These are phyloP conservation scores for Dryas drummondii DNA, from an alignment of 306 rosid species.

Conservation along the genomic window DNA sequence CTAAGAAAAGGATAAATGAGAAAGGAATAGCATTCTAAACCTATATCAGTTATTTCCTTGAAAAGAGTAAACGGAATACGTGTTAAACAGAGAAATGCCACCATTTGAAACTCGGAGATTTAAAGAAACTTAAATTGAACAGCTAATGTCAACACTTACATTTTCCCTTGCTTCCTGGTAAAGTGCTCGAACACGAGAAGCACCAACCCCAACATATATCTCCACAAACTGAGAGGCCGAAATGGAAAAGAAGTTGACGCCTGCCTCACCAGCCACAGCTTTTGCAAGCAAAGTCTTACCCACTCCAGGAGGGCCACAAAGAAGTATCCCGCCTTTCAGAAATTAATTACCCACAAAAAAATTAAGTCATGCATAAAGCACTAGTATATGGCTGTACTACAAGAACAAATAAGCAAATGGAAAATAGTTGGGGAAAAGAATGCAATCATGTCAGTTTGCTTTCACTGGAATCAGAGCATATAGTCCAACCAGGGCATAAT, in stretches of 20 bases:
- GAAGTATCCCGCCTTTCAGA: conserved; percentile 91
- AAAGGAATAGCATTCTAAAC: neutral
- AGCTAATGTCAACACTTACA: conserved; percentile 41
- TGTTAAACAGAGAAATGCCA: neutral
- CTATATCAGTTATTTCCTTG: neutral
- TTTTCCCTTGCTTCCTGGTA: conserved; percentile 94
- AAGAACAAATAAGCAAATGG: neutral
- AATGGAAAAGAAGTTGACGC: conserved; percentile 97
- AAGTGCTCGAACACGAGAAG: conserved; percentile 95
- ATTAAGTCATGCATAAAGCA: conserved; percentile 19
- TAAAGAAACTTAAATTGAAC: conserved; percentile 16
- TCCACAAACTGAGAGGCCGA: conserved; percentile 98
- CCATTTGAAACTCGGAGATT: neutral
- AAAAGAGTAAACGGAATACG: neutral
- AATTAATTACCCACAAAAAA: conserved; percentile 28
- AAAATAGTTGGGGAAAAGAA: neutral
- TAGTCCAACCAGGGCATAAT: neutral
- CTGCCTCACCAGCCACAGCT: conserved; percentile 99
- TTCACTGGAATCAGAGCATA: neutral
- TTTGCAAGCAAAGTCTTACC: conserved; percentile 97
- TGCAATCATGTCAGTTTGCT: neutral
- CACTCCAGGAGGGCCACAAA: conserved; percentile 98
- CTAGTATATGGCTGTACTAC: neutral
- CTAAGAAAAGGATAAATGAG: conserved; percentile 12
- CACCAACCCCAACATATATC: conserved; percentile 97